These are phyloP conservation scores for Fusarium nanum DNA, from an alignment of 2,329 filamentous ascomycete genomes.

Conservation along the genomic window DNA sequence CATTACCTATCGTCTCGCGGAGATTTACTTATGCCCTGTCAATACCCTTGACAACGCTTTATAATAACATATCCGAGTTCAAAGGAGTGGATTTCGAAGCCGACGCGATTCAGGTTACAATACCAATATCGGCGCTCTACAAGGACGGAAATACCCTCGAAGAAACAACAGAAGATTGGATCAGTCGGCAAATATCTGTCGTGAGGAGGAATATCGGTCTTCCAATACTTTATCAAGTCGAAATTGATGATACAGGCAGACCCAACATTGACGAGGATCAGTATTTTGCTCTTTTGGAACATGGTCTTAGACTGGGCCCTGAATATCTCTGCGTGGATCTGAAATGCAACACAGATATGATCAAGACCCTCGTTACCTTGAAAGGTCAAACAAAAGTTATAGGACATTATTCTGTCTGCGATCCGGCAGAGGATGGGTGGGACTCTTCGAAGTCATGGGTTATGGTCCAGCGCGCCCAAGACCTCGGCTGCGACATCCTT, in stretches of 20 bases:
- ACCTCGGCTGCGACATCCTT: background rate
- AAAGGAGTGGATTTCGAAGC: background rate
- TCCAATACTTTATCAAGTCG: background rate
- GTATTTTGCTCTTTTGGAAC: background rate
- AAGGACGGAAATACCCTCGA: accelerated
- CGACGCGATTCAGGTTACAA: background rate
- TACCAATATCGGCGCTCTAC: background rate
- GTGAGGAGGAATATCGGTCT: background rate
- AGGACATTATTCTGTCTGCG: background rate
- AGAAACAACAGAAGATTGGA: background rate
- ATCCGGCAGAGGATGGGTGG: background rate
- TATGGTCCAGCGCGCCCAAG: background rate
- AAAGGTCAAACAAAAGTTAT: background rate
- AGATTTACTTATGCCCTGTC: background rate
- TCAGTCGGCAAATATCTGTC: background rate
- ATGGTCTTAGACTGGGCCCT: background rate
- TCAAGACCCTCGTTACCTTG: background rate
- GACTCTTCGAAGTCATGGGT: background rate
- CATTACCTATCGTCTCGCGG: background rate
- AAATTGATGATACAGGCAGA: accelerated
- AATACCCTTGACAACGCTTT: background rate
- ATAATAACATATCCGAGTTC: background rate
- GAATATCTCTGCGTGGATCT: conserved; percentile 14
- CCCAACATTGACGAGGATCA: accelerated
- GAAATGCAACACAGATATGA: background rate